Evolutionary conservation across 495 filamentous ascomycete genomes (phyloP).

Genomic region (Talaromyces nanjingensis): DNA sequence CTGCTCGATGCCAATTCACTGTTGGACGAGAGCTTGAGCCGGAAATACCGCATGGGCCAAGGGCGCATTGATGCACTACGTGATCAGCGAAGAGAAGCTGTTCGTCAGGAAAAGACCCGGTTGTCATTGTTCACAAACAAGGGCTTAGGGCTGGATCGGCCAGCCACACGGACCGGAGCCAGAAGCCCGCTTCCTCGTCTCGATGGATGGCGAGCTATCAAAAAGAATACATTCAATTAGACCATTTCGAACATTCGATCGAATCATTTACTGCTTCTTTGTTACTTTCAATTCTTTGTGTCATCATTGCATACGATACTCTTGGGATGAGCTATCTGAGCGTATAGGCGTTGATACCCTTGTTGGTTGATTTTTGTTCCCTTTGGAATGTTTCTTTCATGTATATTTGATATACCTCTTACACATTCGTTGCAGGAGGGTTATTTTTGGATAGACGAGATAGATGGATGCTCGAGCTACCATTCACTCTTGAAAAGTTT

Average conservation of each 20-base stretch:
- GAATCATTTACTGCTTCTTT: slow-evolving; percentile 6
- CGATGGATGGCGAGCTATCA: slow-evolving; percentile 38
- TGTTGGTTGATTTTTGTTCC: background rate
- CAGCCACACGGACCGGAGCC: slow-evolving; percentile 16
- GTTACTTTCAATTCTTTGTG: background rate
- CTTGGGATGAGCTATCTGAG: slow-evolving; percentile 3
- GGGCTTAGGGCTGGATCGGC: slow-evolving; percentile 12
- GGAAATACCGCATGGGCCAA: slow-evolving; percentile 78
- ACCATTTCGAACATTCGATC: slow-evolving; percentile 6
- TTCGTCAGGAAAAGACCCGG: slow-evolving; percentile 38
- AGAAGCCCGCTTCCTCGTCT: slow-evolving; percentile 27
- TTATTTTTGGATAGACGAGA: background rate
- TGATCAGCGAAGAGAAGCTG: slow-evolving; percentile 30
- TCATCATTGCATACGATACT: slow-evolving; percentile 8
- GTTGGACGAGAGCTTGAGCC: slow-evolving; percentile 71
- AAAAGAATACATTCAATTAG: slow-evolving; percentile 32
- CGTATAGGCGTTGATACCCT: slow-evolving; percentile 8
- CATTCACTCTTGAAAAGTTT: background rate
- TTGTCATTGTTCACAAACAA: slow-evolving; percentile 34
- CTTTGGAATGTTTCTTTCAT: background rate
- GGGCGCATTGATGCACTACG: slow-evolving; percentile 40
- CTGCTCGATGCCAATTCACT: slow-evolving; percentile 75
- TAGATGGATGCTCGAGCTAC: background rate
- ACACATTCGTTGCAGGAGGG: background rate
- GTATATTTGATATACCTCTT: background rate